phyloP scores from a whole-genome alignment of 345 rosid species.

The Brassica carinata region DNA sequence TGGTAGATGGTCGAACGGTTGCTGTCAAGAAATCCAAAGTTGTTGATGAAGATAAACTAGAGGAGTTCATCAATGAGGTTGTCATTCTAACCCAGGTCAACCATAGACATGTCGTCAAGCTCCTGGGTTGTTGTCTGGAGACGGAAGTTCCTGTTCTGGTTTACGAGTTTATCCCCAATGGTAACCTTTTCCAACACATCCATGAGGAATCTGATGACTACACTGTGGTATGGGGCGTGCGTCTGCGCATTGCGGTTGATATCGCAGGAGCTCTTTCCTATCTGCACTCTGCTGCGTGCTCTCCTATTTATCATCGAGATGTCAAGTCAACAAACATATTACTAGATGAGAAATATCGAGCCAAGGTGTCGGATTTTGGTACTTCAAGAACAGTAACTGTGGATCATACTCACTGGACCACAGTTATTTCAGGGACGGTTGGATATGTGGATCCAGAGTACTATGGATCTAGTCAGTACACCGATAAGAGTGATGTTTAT shows the following conservation, averaged over 20 bases:
- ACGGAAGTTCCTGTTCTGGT: constrained; percentile 47
- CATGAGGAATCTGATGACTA: constrained; percentile 12
- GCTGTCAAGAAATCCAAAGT: constrained; percentile 50
- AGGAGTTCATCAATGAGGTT: constrained; percentile 51
- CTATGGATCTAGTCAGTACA: constrained; percentile 11
- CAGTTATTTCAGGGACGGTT: constrained; percentile 17
- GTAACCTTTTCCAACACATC: constrained; percentile 1
- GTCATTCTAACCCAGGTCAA: constrained; percentile 46
- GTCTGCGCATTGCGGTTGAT: constrained; percentile 29
- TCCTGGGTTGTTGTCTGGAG: constrained; percentile 49
- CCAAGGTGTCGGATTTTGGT: constrained; percentile 7
- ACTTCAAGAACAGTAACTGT: constrained; percentile 14
- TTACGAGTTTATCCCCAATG: constrained; percentile 35
- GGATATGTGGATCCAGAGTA: constrained; percentile 31
- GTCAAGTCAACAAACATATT: constrained; percentile 19
- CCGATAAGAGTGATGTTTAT: constrained; percentile 6
- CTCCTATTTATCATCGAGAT: constrained; percentile 16
- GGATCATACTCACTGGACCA: constrained; percentile 18
- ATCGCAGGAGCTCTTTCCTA: constrained; percentile 23
- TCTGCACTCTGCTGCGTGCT: not conserved
- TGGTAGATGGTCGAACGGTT: constrained; percentile 24
- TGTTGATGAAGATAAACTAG: constrained; percentile 41
- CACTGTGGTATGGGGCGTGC: constrained; percentile 7
- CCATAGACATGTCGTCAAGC: constrained; percentile 38
- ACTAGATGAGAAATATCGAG: constrained; percentile 10